Base-by-base conservation (phyloP, 129 eudicot species). In the Helianthus tuberosus region DNA sequence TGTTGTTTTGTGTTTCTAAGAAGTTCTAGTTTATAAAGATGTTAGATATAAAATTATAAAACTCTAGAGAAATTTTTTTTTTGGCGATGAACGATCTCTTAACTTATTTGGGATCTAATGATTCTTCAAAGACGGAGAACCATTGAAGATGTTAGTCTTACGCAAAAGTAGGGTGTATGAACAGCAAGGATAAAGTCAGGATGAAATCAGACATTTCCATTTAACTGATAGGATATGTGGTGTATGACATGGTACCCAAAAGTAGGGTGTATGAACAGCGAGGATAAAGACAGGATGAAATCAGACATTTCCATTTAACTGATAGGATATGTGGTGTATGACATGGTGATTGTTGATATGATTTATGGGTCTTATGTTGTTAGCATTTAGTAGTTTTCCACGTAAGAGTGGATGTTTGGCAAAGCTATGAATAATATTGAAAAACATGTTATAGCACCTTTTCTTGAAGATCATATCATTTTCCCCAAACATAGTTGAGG, bases 1-100 rank as follows among this genome's bases (percentile, higher is more conserved):
- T 36, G 65, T 55, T 36, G 32, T 54, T 20, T 35, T 70, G 52
- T 70, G 75, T 15, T 8, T 70, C 5, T 71, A 17, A 54, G 65
- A 71, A 54, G 35, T 17, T 71, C 38, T 53, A 15, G 38, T 16
- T 36, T 1, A 17, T 5, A 10, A 60, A 29, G 65, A 55, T 20
- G 11, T 53, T 53, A 53, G 60, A 16, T 7, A 3, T 41, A 48
- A 49, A 3, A 49, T 49, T 49, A 49, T 8, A 15, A 64, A 39
- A 16, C 50, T 41, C 6, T 4, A 6, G 48, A 16, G 27, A 64
- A 39, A 41, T 4, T 39, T 3, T 48, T 49, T 2, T 11, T 29
- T 64, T 41, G 12, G 49, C 47, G 25, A 29, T 13, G 3, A 61
- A 61, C 6, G 46, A 62, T 12, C 47, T 35, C 67, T 62, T 43